Evolutionary conservation across 2,329 filamentous ascomycete species (phyloP), one percentile per base, ranked within the genome.

Genomic region (Eutypa lata): DNA sequence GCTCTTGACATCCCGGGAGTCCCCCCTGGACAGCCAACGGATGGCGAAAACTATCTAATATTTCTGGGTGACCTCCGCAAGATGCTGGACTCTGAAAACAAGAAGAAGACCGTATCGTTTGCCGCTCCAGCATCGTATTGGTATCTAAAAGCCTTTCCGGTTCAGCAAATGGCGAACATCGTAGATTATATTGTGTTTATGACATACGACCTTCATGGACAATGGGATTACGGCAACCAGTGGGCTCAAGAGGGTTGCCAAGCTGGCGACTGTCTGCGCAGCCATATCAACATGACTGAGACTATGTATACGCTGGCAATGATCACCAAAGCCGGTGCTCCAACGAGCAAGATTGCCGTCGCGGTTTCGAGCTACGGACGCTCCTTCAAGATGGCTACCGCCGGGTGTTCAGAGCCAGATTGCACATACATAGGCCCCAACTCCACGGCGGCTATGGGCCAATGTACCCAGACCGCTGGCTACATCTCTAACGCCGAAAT

Each of bases 121-220:
- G 59, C 67, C 0, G 62, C 61, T 0, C 61, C 68, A 0, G 52
- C 65, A 1, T 71, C 67, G 0, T 71, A 58, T 49, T 71, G 65
- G 67, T 71, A 71, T 24, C 49, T 71, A 5, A 57, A 63, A 42
- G 44, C 18, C n/a, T 70, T 67, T 42, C 68, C 67, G 0, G 66
- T 71, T 24, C 14, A 42, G 2, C 48, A 63, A 2, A 71, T 71
- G 1, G 37, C 35, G 26, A 18, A 59, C 2, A 53, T 64, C 1
- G 57, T 70, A 4, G 67, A 70, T 52, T 72, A 70, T 50, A 62
- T 70, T n/a, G 58, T 70, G 4, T 69, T 55, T 38, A 67, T 71
- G 65, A 68, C 54, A 49, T 72, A 72, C 26, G 67, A 72, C 46
- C 54, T 71, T 2, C 69, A 75, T 52, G 72, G 60, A 11, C 58